phyloP scores from a whole-genome alignment of 257 asterid species.

The Capsicum baccatum region DNA sequence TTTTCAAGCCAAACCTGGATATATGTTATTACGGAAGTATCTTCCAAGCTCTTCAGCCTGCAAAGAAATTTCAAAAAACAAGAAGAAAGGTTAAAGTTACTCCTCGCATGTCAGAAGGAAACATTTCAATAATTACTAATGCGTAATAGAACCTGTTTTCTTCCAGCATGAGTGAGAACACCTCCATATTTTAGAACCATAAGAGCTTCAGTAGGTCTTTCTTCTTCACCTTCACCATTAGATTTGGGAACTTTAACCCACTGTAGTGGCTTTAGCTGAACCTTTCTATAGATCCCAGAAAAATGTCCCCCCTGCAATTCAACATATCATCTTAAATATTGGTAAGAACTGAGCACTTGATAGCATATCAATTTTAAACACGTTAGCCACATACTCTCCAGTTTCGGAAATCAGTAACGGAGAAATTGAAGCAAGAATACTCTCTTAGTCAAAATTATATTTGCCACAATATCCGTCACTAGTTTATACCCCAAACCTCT shows the following conservation, averaged over 20 bases:
- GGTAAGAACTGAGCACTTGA: not conserved
- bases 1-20: slow-evolving; percentile 69
- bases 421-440: slow-evolving; percentile 13
- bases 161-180: slow-evolving; percentile 98
- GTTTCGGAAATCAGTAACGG: not conserved
- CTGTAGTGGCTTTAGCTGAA: slow-evolving; percentile 90
- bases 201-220: slow-evolving; percentile 87
- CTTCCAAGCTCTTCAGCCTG: slow-evolving; percentile 99
- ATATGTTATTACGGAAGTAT: slow-evolving; percentile 88
- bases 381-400: slow-evolving; percentile 3
- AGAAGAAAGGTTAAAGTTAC: slow-evolving; percentile 9
- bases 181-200: slow-evolving; percentile 99
- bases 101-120: not conserved
- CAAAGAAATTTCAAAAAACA: slow-evolving; percentile 37
- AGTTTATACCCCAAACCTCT: not conserved
- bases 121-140: not conserved
- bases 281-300: slow-evolving; percentile 96
- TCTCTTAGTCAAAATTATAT: not conserved
- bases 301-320: slow-evolving; percentile 91
- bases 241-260: slow-evolving; percentile 80
- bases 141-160: slow-evolving; percentile 71
- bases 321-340: slow-evolving; percentile 29
- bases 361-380: slow-evolving; percentile 18
- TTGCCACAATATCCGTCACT: not conserved
- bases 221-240: slow-evolving; percentile 93